phyloP scores from a whole-genome alignment of 1,284 basidiomycete species.

The Ganoderma resinaceum region DNA sequence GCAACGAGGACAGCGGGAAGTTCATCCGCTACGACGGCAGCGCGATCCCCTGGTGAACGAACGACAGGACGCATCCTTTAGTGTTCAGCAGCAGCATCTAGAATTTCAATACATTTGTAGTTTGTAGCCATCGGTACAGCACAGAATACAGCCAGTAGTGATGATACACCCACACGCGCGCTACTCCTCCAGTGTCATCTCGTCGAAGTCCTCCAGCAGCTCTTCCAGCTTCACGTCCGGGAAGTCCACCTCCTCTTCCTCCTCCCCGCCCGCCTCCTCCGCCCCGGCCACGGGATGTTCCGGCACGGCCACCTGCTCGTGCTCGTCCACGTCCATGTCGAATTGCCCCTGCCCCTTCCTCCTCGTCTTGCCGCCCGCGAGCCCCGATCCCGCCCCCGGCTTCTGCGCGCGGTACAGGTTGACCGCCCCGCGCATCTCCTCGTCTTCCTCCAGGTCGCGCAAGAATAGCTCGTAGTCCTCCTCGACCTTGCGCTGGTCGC shows the following conservation, averaged over 20 bases:
- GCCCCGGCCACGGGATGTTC: slow-evolving; percentile 35
- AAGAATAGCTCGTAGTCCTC: slow-evolving; percentile 97
- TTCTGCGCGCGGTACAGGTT: slow-evolving; percentile 85
- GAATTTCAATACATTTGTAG: slow-evolving; percentile 4
- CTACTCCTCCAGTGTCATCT: slow-evolving; percentile 67
- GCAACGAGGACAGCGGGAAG: slow-evolving; percentile 38
- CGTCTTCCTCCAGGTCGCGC: slow-evolving; percentile 95
- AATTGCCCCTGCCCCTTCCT: slow-evolving; percentile 61
- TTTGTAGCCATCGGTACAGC: slow-evolving; percentile 6
- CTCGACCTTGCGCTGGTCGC: slow-evolving; percentile 94
- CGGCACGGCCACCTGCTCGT: slow-evolving; percentile 46
- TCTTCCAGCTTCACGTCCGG: slow-evolving; percentile 90
- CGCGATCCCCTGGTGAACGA: slow-evolving; percentile 28
- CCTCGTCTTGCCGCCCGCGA: slow-evolving; percentile 55
- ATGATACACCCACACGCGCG: slow-evolving; percentile 7
- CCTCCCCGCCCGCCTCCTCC: slow-evolving; percentile 42
- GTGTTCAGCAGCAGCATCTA: not conserved
- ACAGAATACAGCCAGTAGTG: not conserved
- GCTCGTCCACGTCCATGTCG: slow-evolving; percentile 80
- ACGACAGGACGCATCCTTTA: not conserved
- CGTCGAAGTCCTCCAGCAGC: slow-evolving; percentile 92
- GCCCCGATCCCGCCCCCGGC: slow-evolving; percentile 54
- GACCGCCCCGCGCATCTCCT: slow-evolving; percentile 88
- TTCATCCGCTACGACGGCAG: slow-evolving; percentile 41
- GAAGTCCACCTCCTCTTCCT: slow-evolving; percentile 93